Evolutionary conservation across 1,139 yeast genomes (phyloP).

Genomic region (Pneumocystis wakefieldiae): DNA sequence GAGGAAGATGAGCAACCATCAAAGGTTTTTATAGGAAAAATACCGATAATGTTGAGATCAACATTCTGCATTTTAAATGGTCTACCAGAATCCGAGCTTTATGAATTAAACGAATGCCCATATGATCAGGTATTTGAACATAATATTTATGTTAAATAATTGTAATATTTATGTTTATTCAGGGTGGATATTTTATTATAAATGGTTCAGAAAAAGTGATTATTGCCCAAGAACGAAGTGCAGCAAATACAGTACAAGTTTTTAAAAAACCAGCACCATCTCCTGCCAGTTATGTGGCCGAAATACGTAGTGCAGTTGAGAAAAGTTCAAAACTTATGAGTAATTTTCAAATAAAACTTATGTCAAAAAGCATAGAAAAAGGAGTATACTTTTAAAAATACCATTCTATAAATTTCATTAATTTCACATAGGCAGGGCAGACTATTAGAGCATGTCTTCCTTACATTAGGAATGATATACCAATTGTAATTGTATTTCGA

Average conservation of each 20-base stretch:
- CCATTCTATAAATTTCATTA: not conserved
- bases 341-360: conserved; percentile 79
- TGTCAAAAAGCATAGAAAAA: conserved; percentile 63
- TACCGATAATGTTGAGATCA: conserved; percentile 94
- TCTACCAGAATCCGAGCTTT: conserved; percentile 84
- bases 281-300: conserved; percentile 91
- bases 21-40: conserved; percentile 85
- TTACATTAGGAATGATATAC: conserved; percentile 89
- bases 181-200: conserved; percentile 97
- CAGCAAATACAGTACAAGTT: conserved; percentile 96
- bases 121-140: conserved; percentile 38
- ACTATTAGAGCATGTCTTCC: conserved; percentile 93
- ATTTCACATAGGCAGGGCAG: conserved; percentile 19
- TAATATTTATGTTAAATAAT: not conserved
- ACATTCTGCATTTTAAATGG: conserved; percentile 90
- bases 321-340: conserved; percentile 91
- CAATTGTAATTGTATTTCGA: conserved; percentile 89
- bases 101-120: conserved; percentile 94
- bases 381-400: conserved; percentile 24
- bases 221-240: conserved; percentile 96
- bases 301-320: conserved; percentile 89
- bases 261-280: conserved; percentile 96
- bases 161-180: conserved; percentile 19
- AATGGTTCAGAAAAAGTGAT: conserved; percentile 96
- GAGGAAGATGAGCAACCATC: conserved; percentile 41